Percentiles rank a stretch among this genome's conserved stretches.
Evolutionary conservation across 208 protist species (phyloP).

Genomic region (Crithidia brevicula): DNA sequence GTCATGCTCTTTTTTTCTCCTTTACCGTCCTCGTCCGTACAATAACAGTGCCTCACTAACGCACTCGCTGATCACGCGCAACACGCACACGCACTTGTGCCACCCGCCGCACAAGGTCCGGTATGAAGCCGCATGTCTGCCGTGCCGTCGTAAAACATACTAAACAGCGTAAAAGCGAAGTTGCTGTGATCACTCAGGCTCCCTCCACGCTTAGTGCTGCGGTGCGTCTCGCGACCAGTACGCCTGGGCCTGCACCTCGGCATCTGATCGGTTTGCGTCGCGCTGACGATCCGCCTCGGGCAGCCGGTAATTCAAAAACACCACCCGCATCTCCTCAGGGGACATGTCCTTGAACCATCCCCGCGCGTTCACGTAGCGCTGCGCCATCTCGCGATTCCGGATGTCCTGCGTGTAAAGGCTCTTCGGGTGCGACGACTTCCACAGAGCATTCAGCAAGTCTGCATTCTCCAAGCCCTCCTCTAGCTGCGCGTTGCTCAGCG

Average conservation of each 20-base stretch:
- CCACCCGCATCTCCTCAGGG: slow-evolving; percentile 69
- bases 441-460: slow-evolving; percentile 81
- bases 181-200: background rate
- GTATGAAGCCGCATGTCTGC: too few relatives aligned
- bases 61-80: too few relatives aligned
- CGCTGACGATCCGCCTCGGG: slow-evolving; percentile 48
- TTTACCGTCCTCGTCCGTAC: too few relatives aligned
- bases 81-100: too few relatives aligned
- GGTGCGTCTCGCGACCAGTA: slow-evolving; percentile 52
- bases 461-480: slow-evolving; percentile 81
- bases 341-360: slow-evolving; percentile 90
- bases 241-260: slow-evolving; percentile 31
- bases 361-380: slow-evolving; percentile 68
- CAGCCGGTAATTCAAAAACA: slow-evolving; percentile 80
- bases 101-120: too few relatives aligned
- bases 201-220: too few relatives aligned
- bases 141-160: too few relatives aligned
- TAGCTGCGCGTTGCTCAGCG: slow-evolving; percentile 65
- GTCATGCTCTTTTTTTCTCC: too few relatives aligned
- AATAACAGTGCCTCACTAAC: too few relatives aligned
- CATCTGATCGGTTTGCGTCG: slow-evolving; percentile 39
- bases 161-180: too few relatives aligned
- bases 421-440: slow-evolving; percentile 69
- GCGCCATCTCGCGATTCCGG: slow-evolving; percentile 65
- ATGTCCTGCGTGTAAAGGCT: slow-evolving; percentile 51